These are phyloP conservation scores for Aquilaria yunnanensis DNA, from an alignment of 345 rosid genomes.

Conservation along the genomic window DNA sequence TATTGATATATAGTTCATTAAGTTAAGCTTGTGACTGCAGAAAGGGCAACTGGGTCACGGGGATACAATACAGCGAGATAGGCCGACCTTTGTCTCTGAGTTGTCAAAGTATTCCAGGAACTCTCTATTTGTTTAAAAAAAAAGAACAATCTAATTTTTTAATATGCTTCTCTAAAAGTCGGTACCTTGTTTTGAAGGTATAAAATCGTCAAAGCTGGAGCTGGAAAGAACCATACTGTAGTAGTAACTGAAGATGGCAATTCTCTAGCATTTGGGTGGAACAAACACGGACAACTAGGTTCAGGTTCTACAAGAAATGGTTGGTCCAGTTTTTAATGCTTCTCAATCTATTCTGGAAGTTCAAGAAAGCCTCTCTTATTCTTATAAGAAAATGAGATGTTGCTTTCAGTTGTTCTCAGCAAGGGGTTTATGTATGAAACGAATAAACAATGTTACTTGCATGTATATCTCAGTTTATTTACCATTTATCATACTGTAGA, in stretches of 20 bases:
- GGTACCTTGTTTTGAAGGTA: conserved; percentile 37
- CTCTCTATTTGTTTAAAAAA: background rate
- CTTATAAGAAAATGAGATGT: background rate
- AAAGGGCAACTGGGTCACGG: conserved; percentile 98
- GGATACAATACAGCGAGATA: conserved; percentile 81
- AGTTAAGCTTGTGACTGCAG: conserved; percentile 40
- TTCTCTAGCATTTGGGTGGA: conserved; percentile 94
- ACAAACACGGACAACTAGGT: conserved; percentile 94
- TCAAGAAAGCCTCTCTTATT: no score
- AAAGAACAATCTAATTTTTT: background rate
- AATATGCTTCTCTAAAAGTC: conserved; percentile 1
- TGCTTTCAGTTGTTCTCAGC: no score
- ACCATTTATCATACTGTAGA: conserved; percentile 36
- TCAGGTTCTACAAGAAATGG: conserved; percentile 76
- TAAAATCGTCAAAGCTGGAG: conserved; percentile 64
- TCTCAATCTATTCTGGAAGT: background rate
- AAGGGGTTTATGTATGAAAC: no score
- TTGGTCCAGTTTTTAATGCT: conserved; percentile 18
- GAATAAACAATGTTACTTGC: no score
- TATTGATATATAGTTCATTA: conserved; percentile 7
- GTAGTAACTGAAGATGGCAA: conserved; percentile 74
- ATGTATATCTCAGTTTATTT: background rate
- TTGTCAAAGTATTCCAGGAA: conserved; percentile 60
- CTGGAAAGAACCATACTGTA: conserved; percentile 78
- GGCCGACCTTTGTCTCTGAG: conserved; percentile 88